Evolutionary conservation across 2,329 filamentous ascomycete genomes (phyloP).

Genomic region (Neofusicoccum sp.): DNA sequence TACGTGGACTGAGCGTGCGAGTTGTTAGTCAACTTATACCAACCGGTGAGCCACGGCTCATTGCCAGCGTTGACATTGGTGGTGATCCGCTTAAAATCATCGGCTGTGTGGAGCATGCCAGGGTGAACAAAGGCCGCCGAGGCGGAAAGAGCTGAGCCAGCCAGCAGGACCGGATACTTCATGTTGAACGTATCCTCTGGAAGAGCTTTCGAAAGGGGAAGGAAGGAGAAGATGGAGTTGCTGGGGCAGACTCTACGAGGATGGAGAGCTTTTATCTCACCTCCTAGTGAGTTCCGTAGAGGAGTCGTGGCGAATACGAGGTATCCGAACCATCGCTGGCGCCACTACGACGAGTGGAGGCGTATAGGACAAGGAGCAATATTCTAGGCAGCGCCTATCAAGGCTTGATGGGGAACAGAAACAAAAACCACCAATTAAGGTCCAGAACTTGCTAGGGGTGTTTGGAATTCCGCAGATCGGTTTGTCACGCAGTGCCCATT

Average conservation of each 20-base stretch:
- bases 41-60: slow-evolving; percentile 39
- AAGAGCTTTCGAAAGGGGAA: too few relatives aligned
- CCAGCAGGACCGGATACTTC: neutral
- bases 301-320: neutral
- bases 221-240: neutral
- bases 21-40: slow-evolving; percentile 31
- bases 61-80: slow-evolving; percentile 33
- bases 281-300: neutral
- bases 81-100: slow-evolving; percentile 43
- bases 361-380: neutral
- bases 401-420: neutral
- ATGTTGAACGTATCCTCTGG: neutral
- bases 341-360: neutral
- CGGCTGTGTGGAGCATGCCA: slow-evolving; percentile 36
- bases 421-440: neutral
- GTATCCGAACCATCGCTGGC: neutral
- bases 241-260: neutral
- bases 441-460: neutral
- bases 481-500: neutral
- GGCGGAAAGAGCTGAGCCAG: slow-evolving; percentile 4
- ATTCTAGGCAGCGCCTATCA: neutral
- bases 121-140: slow-evolving; percentile 29
- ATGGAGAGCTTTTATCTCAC: neutral
- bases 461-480: neutral
- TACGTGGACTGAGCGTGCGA: slow-evolving; percentile 33